Base-by-base conservation (phyloP, 495 filamentous ascomycete genomes). In the Hypoxylon crocopeplum region DNA sequence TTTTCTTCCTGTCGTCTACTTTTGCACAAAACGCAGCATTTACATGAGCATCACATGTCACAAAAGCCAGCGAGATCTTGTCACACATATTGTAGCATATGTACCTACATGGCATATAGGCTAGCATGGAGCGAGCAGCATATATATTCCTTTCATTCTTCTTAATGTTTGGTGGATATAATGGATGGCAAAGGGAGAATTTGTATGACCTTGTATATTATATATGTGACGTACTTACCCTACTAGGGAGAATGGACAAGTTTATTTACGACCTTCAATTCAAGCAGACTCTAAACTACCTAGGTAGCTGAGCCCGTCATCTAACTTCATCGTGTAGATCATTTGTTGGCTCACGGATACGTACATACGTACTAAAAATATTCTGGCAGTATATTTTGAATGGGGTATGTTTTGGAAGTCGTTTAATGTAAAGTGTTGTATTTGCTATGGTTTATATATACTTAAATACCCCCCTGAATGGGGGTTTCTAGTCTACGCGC, bases 111-210 rank as follows among this genome's bases (percentile, higher is more conserved):
- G 33, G 57, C 56, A 54, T 61, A 48, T 44, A 16, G 27, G 45
- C 36, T 49, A 61, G 58, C 50, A 45, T 49, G 44, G 45, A 61
- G 58, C 58, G 58, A 50, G 58, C 50, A 61, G 55, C 38, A 38
- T 44, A 12, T 45, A 13, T 29, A 11, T 30, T 36, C 33, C 24
- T 34, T 24, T 25, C 16, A 5, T 25, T 48, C 48, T 48, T 20
- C 16, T 30, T 11, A 17, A 19, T 20, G 13, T 10, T 19, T 11
- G 15, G 36, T 5, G 15, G 36, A 38, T 1, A 7, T 7, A 2
- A 16, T 34, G 44, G 20, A 10, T 8, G 24, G 24, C 11, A 8
- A 8, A 13, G 24, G 27, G 44, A 25, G 17, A 27, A 27, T 24
- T 17, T 48, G 36, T 32, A 56, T 24, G 37, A 34, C 25, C 11